A percentile compares a stretch with the other conserved stretches of the same genome.
phyloP scores from a whole-genome alignment of 768 basidiomycete genomes.

The Inosperma sp. region DNA sequence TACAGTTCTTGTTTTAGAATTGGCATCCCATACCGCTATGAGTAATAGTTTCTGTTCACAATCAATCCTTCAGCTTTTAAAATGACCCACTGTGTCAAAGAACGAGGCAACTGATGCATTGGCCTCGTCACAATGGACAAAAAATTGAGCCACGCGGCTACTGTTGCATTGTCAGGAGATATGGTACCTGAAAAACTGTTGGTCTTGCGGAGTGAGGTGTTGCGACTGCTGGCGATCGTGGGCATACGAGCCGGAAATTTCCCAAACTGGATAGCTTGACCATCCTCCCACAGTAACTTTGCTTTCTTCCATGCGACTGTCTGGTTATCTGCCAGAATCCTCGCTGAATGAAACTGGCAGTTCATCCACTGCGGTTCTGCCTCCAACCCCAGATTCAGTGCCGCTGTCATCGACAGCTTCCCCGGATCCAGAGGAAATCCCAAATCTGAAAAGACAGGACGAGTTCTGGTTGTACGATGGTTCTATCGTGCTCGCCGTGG shows the following conservation, averaged over 20 bases:
- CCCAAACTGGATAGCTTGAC: conserved; percentile 4
- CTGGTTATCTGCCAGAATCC: background rate
- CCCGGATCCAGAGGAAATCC: background rate
- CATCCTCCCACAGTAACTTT: background rate
- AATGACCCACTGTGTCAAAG: too few relatives aligned
- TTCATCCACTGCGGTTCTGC: too few relatives aligned
- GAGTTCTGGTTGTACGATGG: conserved; percentile 47
- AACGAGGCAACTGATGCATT: background rate
- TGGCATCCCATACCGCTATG: too few relatives aligned
- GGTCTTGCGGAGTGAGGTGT: too few relatives aligned
- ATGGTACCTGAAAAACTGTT: too few relatives aligned
- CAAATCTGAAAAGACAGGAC: conserved; percentile 15
- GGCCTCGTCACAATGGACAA: too few relatives aligned
- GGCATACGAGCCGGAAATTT: background rate
- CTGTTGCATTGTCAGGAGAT: too few relatives aligned
- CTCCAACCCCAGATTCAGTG: background rate
- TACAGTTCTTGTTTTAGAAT: too few relatives aligned
- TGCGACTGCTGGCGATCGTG: conserved; percentile 8
- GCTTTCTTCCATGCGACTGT: background rate
- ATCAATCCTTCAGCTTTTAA: too few relatives aligned
- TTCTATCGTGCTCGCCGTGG: conserved; percentile 40
- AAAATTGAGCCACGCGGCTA: too few relatives aligned
- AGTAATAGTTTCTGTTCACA: too few relatives aligned
- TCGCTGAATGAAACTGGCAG: background rate
- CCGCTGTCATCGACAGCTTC: background rate